Conservation (phyloP, 2,329 filamentous ascomycete species). For the Arthrinium phaeospermum region DNA sequence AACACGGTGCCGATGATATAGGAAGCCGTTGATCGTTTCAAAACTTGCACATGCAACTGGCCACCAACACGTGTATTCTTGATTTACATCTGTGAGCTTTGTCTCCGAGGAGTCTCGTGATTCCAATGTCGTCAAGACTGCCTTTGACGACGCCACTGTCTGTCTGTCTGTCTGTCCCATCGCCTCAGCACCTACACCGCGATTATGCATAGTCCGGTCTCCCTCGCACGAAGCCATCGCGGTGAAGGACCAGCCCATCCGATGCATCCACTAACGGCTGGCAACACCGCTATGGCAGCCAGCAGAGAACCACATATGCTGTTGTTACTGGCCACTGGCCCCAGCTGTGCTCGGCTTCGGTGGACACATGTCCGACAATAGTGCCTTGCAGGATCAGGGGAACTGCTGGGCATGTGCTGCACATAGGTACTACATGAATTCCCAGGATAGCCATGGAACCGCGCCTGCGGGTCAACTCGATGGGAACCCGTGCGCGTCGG, state of each 20-base stretch:
- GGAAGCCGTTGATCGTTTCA: background rate
- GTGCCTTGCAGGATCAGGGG: constrained; percentile 31
- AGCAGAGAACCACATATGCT: constrained; percentile 28
- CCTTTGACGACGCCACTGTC: background rate
- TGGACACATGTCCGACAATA: constrained; percentile 32
- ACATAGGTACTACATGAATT: constrained; percentile 23
- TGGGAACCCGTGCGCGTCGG: constrained; percentile 33
- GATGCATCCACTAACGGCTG: constrained; percentile 35
- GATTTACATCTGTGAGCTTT: background rate
- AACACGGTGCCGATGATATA: background rate
- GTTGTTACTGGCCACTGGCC: constrained; percentile 27
- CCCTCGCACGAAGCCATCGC: constrained; percentile 22
- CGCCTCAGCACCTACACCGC: constrained; percentile 4
- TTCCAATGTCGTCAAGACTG: background rate
- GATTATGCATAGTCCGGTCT: background rate
- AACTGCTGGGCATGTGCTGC: constrained; percentile 28
- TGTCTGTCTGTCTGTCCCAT: background rate
- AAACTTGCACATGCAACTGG: background rate
- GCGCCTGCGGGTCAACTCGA: constrained; percentile 34
- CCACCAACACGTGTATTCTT: too few species aligned
- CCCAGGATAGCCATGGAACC: constrained; percentile 25
- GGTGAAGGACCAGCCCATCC: constrained; percentile 52
- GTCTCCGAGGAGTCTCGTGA: background rate
- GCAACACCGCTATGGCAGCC: constrained; percentile 27
- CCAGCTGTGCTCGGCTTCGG: constrained; percentile 27